Percentiles rank a stretch among this genome's conserved stretches.
These are phyloP conservation scores for Tricholoma sp. DNA, from an alignment of 768 basidiomycete genomes.

Conservation along the genomic window DNA sequence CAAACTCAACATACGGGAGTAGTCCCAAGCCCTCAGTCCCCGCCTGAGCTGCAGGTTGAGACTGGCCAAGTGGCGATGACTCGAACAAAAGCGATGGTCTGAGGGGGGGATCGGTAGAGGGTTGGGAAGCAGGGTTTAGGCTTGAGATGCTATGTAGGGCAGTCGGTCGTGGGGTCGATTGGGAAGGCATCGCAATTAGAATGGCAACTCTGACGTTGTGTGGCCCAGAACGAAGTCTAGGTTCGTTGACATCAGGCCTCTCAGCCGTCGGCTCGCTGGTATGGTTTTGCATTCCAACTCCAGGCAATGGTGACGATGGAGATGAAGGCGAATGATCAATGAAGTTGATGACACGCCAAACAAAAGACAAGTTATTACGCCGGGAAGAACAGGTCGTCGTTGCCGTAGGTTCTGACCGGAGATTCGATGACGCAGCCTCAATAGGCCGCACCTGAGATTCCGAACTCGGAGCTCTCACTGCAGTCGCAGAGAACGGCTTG, in stretches of 20 bases:
- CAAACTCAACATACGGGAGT: slow-evolving; percentile 29
- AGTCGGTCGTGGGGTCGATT: background rate
- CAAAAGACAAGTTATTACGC: background rate
- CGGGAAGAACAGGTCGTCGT: background rate
- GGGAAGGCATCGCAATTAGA: slow-evolving; percentile 30
- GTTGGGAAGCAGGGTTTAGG: background rate
- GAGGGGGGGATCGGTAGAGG: background rate
- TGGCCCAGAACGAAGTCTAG: background rate
- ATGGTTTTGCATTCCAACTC: slow-evolving; percentile 6
- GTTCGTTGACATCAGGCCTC: slow-evolving; percentile 5
- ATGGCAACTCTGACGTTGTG: slow-evolving; percentile 24
- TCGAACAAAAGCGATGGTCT: slow-evolving; percentile 1
- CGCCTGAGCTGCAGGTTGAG: slow-evolving; percentile 1
- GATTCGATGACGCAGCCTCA: background rate
- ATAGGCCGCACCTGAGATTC: background rate
- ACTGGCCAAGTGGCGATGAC: slow-evolving; percentile 2
- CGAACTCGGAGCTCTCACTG: slow-evolving; percentile 11
- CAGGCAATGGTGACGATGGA: slow-evolving; percentile 13
- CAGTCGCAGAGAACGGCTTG: slow-evolving; percentile 27
- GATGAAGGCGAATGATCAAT: slow-evolving; percentile 16
- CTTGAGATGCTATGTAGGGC: background rate
- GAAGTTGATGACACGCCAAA: slow-evolving; percentile 7
- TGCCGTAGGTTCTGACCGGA: background rate
- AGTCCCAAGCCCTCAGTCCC: background rate
- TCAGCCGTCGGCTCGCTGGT: slow-evolving; percentile 3